These are phyloP conservation scores for Paramyrothecium roridum DNA, from an alignment of 2,329 filamentous ascomycete species.

Conservation along the genomic window DNA sequence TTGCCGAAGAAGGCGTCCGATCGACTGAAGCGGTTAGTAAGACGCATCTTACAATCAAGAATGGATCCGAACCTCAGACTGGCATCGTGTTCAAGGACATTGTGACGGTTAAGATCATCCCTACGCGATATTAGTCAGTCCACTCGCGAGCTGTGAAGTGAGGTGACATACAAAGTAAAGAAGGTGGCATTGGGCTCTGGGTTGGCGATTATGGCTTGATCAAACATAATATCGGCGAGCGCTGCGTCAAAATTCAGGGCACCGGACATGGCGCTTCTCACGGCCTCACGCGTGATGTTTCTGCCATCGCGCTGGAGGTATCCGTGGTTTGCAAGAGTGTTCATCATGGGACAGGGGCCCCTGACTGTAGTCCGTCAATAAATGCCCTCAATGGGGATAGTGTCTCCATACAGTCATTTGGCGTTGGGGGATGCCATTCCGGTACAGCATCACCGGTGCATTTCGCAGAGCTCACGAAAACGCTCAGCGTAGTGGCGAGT, in stretches of 20 bases:
- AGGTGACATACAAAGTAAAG: constrained; percentile 28
- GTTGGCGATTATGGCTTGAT: constrained; percentile 38
- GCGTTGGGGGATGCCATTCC: not conserved
- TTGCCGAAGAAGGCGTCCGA: constrained; percentile 47
- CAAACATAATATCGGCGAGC: constrained; percentile 37
- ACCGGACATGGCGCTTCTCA: constrained; percentile 31
- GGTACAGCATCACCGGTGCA: not conserved
- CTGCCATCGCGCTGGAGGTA: constrained; percentile 43
- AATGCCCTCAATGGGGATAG: not conserved
- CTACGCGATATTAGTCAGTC: constrained; percentile 5
- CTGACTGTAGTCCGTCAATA: constrained; percentile 19
- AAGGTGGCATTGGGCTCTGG: constrained; percentile 39
- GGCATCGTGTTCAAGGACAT: constrained; percentile 47
- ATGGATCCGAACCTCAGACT: constrained; percentile 31
- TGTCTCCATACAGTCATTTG: not conserved
- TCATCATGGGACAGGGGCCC: constrained; percentile 48
- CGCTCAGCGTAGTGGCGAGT: too few species aligned
- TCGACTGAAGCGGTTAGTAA: constrained; percentile 37
- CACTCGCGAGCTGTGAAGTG: not conserved
- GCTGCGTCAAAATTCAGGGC: constrained; percentile 40
- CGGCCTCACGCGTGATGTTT: constrained; percentile 34
- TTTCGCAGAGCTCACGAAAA: not conserved
- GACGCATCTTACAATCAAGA: too few species aligned
- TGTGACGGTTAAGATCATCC: constrained; percentile 42
- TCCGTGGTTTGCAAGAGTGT: constrained; percentile 19